These are phyloP conservation scores for Exidia glandulosa DNA, from an alignment of 768 basidiomycete genomes.

Conservation along the genomic window DNA sequence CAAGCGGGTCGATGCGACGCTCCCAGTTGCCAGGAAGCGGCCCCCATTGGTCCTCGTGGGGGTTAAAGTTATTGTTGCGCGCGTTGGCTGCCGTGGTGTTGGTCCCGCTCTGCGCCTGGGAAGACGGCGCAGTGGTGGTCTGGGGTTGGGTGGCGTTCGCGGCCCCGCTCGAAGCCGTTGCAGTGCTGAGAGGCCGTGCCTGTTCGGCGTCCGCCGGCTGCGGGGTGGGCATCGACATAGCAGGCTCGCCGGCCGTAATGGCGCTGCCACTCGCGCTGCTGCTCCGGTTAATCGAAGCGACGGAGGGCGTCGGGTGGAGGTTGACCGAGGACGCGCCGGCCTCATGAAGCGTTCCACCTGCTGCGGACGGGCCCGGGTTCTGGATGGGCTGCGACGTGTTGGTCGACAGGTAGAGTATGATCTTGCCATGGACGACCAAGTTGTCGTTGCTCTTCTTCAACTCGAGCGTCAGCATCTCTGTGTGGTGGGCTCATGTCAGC, in stretches of 20 bases:
- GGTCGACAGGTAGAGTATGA: slow-evolving; percentile 93
- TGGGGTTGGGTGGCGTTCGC: slow-evolving; percentile 1
- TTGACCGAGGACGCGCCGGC: not conserved
- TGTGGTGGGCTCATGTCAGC: no score
- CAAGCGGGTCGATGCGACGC: slow-evolving; percentile 91
- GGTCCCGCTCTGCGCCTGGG: slow-evolving; percentile 9
- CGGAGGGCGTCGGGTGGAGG: not conserved
- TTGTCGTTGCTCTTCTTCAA: slow-evolving; percentile 99
- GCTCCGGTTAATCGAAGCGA: not conserved
- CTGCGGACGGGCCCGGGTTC: slow-evolving; percentile 70
- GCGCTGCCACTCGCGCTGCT: not conserved
- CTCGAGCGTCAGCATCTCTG: slow-evolving; percentile 95
- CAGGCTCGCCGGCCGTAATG: not conserved
- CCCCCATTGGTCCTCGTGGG: slow-evolving; percentile 89
- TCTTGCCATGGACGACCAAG: slow-evolving; percentile 92
- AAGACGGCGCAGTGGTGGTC: slow-evolving; percentile 11
- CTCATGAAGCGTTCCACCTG: no score
- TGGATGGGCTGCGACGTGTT: slow-evolving; percentile 76
- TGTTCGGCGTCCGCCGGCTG: not conserved
- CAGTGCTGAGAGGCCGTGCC: not conserved
- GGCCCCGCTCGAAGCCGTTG: slow-evolving; percentile 1
- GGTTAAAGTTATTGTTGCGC: slow-evolving; percentile 75
- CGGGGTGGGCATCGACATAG: not conserved
- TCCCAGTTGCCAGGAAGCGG: slow-evolving; percentile 91
- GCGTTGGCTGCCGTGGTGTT: slow-evolving; percentile 17